phyloP scores from a whole-genome alignment of 345 rosid species.

The Kernera saxatilis region DNA sequence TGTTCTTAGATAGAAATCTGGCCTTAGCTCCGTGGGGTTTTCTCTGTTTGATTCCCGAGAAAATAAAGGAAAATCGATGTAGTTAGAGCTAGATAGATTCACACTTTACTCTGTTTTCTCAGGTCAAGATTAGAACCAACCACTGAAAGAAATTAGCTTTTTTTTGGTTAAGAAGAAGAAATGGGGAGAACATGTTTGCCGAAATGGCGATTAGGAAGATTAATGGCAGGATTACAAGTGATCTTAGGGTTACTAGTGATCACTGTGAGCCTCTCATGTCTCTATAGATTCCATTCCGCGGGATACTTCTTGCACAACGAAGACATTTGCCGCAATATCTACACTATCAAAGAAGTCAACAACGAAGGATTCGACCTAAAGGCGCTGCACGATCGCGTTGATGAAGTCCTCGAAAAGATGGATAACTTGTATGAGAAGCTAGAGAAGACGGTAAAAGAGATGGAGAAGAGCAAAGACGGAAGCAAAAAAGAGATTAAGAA shows the following conservation, averaged over 20 bases:
- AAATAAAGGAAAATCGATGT: background rate
- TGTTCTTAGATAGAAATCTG: background rate
- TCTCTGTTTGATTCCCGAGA: background rate
- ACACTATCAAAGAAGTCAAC: conserved; percentile 38
- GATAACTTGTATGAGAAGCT: conserved; percentile 62
- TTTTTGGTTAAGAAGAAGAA: background rate
- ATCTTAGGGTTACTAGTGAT: conserved; percentile 60
- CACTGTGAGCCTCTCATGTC: conserved; percentile 57
- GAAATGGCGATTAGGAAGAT: conserved; percentile 44
- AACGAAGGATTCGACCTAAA: conserved; percentile 42
- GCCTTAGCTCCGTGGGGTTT: background rate
- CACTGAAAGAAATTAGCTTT: background rate
- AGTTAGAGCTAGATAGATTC: background rate
- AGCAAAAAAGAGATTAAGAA: conserved; percentile 49
- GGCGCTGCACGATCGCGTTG: conserved; percentile 43
- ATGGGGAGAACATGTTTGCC: conserved; percentile 53
- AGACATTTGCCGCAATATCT: conserved; percentile 57
- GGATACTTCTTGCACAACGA: conserved; percentile 64
- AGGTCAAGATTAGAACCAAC: conserved; percentile 13
- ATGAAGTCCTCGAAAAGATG: conserved; percentile 48
- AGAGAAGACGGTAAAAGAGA: conserved; percentile 48
- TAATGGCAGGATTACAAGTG: conserved; percentile 60
- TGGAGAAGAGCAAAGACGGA: conserved; percentile 50
- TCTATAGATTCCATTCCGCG: conserved; percentile 56
- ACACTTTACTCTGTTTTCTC: background rate